phyloP scores from a whole-genome alignment of 169 alveolate genomes.

The Plasmodium relictum region DNA sequence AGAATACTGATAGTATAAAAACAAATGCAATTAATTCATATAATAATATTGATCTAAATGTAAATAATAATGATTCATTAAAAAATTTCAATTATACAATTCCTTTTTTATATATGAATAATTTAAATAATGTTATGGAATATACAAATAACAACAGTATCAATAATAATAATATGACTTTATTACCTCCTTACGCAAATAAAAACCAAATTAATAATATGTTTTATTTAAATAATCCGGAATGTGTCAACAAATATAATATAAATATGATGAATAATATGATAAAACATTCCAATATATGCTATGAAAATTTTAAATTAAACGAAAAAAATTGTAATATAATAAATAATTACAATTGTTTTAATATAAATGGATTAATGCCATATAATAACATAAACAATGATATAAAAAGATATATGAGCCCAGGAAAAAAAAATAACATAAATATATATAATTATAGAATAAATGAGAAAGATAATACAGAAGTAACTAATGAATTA shows the following conservation, averaged over 20 bases:
- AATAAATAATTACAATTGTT: constrained; percentile 7
- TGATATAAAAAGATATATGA: constrained; percentile 1
- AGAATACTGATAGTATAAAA: constrained; percentile 23
- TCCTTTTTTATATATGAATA: neutral
- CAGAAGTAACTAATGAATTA: neutral
- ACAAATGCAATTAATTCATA: constrained; percentile 27
- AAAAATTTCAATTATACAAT: neutral
- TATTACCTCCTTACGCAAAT: neutral
- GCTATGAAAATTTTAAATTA: neutral
- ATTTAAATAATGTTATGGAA: neutral
- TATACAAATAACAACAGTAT: neutral
- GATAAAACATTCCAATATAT: neutral
- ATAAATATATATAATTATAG: constrained; percentile 40
- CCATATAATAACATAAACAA: constrained; percentile 3
- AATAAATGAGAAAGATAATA: constrained; percentile 18
- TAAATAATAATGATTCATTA: neutral
- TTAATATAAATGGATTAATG: constrained; percentile 15
- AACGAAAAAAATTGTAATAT: neutral
- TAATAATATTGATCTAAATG: neutral
- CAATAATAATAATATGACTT: neutral
- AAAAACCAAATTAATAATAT: neutral
- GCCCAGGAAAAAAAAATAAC: constrained; percentile 11
- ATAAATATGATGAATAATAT: constrained; percentile 1
- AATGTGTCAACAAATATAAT: neutral
- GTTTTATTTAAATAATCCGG: neutral